phyloP scores from a whole-genome alignment of 2,329 filamentous ascomycete species.

The Aciculosporium take region DNA sequence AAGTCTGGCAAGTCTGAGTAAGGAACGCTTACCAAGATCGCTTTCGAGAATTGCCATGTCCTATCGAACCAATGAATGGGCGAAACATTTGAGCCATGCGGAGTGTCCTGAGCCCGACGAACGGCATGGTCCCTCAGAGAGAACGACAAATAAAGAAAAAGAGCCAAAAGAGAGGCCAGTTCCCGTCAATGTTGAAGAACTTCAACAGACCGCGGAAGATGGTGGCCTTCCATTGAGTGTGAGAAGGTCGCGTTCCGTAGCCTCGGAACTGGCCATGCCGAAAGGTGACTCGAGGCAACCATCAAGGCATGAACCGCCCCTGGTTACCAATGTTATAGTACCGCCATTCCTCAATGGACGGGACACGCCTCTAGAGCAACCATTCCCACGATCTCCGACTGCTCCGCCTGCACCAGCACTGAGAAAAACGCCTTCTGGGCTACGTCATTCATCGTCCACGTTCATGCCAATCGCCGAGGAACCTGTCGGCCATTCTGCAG shows the following conservation, averaged over 20 bases:
- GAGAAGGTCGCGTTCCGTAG: slow-evolving; percentile 16
- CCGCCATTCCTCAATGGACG: neutral
- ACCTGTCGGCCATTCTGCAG: slow-evolving; percentile 7
- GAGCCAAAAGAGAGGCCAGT: slow-evolving; percentile 35
- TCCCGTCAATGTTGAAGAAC: slow-evolving; percentile 48
- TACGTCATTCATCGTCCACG: slow-evolving; percentile 5
- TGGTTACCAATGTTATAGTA: slow-evolving; percentile 7
- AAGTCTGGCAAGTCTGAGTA: slow-evolving; percentile 35
- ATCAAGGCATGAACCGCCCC: slow-evolving; percentile 12
- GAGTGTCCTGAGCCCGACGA: slow-evolving; percentile 57
- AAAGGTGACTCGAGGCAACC: slow-evolving; percentile 7
- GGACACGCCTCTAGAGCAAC: slow-evolving; percentile 3
- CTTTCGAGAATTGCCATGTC: slow-evolving; percentile 65
- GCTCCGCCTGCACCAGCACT: slow-evolving; percentile 2
- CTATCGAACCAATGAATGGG: slow-evolving; percentile 92
- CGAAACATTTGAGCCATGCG: slow-evolving; percentile 70
- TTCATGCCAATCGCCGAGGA: slow-evolving; percentile 34
- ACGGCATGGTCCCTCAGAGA: slow-evolving; percentile 29
- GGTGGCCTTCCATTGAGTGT: slow-evolving; percentile 24
- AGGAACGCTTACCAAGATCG: slow-evolving; percentile 51
- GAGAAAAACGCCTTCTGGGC: slow-evolving; percentile 14
- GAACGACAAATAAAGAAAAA: slow-evolving; percentile 4
- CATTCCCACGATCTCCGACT: neutral
- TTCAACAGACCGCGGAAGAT: slow-evolving; percentile 48
- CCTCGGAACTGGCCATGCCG: slow-evolving; percentile 12